A percentile compares a stretch with the other conserved stretches of the same genome.
Conservation (phyloP, 2,329 filamentous ascomycete species). For the Daldinia sp. region DNA sequence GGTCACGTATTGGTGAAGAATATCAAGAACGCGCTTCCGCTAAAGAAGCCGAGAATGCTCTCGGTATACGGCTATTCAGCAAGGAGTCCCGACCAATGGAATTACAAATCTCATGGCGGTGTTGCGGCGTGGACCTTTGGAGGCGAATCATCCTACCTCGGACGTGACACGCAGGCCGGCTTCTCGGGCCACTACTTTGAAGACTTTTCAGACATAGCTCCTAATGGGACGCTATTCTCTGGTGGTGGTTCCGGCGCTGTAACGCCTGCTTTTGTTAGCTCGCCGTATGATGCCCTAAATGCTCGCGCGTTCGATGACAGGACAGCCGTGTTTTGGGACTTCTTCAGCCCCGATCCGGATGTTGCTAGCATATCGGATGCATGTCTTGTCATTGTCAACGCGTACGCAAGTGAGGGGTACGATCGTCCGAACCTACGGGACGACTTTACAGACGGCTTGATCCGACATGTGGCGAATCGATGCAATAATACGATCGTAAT, state of each 20-base stretch:
- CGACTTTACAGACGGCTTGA: constrained; percentile 70
- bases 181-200: constrained; percentile 50
- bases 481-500: constrained; percentile 74
- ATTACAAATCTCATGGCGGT: constrained; percentile 56
- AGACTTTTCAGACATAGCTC: constrained; percentile 57
- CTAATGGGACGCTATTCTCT: constrained; percentile 60
- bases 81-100: constrained; percentile 58
- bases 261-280: constrained; percentile 60
- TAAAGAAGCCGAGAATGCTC: constrained; percentile 63
- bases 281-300: constrained; percentile 68
- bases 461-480: constrained; percentile 67
- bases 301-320: constrained; percentile 65
- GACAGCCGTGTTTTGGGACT: constrained; percentile 71
- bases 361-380: constrained; percentile 68
- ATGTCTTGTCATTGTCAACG: constrained; percentile 76
- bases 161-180: constrained; percentile 47
- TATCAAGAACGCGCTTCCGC: constrained; percentile 64
- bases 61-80: constrained; percentile 74
- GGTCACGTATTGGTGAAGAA: constrained; percentile 76
- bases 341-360: constrained; percentile 60
- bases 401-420: constrained; percentile 78
- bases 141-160: constrained; percentile 54
- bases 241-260: constrained; percentile 64
- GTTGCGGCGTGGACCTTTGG: constrained; percentile 57
- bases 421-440: constrained; percentile 73